Evolutionary conservation across 2,329 filamentous ascomycete species (phyloP).

Genomic region (Cercospora citrullina): DNA sequence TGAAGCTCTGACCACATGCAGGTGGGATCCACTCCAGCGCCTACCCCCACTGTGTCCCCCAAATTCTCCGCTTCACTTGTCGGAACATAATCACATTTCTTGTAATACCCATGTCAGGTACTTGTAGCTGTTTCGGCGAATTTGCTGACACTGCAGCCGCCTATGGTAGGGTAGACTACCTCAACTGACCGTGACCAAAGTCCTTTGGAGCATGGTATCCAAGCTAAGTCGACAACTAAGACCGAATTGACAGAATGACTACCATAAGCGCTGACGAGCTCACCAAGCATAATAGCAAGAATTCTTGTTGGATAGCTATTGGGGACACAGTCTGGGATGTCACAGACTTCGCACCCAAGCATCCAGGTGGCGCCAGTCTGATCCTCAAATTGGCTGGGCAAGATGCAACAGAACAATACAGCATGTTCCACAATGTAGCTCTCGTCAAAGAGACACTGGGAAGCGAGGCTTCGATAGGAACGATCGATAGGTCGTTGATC

Average conservation of each 20-base stretch:
- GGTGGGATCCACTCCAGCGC: neutral
- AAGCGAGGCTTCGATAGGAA: conserved; percentile 40
- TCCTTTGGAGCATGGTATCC: neutral
- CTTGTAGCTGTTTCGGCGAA: neutral
- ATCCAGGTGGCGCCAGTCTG: conserved; percentile 67
- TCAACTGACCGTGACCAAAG: neutral
- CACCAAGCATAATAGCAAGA: conserved; percentile 74
- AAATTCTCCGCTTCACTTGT: conserved; percentile 2
- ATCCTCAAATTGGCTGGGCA: conserved; percentile 53
- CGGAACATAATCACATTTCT: neutral
- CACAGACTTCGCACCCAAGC: conserved; percentile 83
- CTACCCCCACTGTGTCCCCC: neutral
- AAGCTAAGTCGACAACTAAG: neutral
- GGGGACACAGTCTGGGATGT: conserved; percentile 90
- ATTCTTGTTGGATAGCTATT: conserved; percentile 88
- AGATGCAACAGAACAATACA: conserved; percentile 56
- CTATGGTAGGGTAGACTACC: neutral
- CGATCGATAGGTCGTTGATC: conserved; percentile 24
- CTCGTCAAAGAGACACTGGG: conserved; percentile 46
- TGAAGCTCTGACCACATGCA: neutral
- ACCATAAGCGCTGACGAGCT: conserved; percentile 48
- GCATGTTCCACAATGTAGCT: conserved; percentile 51
- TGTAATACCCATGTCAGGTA: neutral
- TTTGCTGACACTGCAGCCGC: neutral
- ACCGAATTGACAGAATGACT: conserved; percentile 17